These are phyloP conservation scores for Aspergillus arachidicola DNA, from an alignment of 2,329 filamentous ascomycete species.

Conservation along the genomic window DNA sequence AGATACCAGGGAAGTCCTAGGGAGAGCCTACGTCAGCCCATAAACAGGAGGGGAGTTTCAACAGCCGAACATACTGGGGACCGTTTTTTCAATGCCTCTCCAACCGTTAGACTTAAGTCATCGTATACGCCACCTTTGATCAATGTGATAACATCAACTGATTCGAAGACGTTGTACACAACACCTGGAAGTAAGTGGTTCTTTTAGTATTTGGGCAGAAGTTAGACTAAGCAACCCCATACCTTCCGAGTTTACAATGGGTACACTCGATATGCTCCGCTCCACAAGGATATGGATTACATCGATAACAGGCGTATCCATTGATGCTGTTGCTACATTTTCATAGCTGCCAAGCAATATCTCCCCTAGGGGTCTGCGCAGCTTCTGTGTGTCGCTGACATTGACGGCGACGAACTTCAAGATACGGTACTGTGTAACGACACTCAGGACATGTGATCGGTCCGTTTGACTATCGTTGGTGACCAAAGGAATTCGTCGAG, in stretches of 20 bases:
- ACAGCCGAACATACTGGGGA: conserved; percentile 61
- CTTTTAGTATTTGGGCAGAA: neutral
- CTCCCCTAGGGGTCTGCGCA: conserved; percentile 85
- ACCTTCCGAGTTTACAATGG: conserved; percentile 80
- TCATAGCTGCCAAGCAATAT: conserved; percentile 83
- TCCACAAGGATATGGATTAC: conserved; percentile 93
- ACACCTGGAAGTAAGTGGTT: conserved; percentile 48
- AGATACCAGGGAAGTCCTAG: conserved; percentile 90
- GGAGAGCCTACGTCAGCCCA: conserved; percentile 10
- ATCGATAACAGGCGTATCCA: conserved; percentile 90
- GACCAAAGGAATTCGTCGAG: conserved; percentile 88
- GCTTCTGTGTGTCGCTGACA: conserved; percentile 79
- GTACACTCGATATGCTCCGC: conserved; percentile 90
- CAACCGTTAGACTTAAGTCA: conserved; percentile 81
- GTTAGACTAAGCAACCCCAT: conserved; percentile 10
- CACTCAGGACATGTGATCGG: conserved; percentile 89
- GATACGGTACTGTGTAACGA: conserved; percentile 97
- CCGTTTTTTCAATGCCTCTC: conserved; percentile 83
- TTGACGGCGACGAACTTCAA: conserved; percentile 99
- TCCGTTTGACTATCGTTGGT: conserved; percentile 94
- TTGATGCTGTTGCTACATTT: conserved; percentile 77
- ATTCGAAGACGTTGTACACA: conserved; percentile 95
- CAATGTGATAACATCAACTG: conserved; percentile 93
- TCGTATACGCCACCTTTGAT: conserved; percentile 94
- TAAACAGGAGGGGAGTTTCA: neutral